These are phyloP conservation scores for Hanseniaspora nectarophila DNA, from an alignment of 805 yeast species.

Conservation along the genomic window DNA sequence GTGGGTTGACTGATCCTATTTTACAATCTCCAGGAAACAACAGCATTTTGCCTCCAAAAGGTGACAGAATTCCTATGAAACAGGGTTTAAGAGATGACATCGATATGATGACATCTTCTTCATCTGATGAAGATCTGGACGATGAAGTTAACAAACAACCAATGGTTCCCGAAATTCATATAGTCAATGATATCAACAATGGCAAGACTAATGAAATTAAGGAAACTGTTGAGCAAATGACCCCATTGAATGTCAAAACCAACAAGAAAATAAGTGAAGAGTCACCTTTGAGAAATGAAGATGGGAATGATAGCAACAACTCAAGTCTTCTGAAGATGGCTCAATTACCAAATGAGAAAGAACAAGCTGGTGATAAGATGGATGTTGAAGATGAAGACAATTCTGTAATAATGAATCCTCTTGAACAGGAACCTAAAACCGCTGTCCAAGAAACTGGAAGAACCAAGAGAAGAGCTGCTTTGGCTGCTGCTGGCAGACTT, in stretches of 20 bases:
- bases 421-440: constrained; percentile 16
- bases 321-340: constrained; percentile 21
- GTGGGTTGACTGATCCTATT: constrained; percentile 9
- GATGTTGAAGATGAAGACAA: constrained; percentile 17
- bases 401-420: constrained; percentile 10
- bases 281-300: constrained; percentile 18
- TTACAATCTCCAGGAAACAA: constrained; percentile 20
- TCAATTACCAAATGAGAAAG: constrained; percentile 23
- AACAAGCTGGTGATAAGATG: constrained; percentile 18
- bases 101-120: constrained; percentile 16
- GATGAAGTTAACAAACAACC: constrained; percentile 13
- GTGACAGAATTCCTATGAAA: constrained; percentile 29
- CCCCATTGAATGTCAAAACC: constrained; percentile 27
- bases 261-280: constrained; percentile 23
- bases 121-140: constrained; percentile 19
- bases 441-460: neutral
- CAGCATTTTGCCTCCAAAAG: constrained; percentile 25
- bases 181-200: neutral
- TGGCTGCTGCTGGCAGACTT: constrained; percentile 18
- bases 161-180: neutral
- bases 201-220: neutral
- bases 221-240: constrained; percentile 20
- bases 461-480: constrained; percentile 14
- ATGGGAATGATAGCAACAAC: neutral
- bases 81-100: constrained; percentile 20